phyloP scores from a whole-genome alignment of 2,329 filamentous ascomycete species.

The Exophiala dermatitidis region DNA sequence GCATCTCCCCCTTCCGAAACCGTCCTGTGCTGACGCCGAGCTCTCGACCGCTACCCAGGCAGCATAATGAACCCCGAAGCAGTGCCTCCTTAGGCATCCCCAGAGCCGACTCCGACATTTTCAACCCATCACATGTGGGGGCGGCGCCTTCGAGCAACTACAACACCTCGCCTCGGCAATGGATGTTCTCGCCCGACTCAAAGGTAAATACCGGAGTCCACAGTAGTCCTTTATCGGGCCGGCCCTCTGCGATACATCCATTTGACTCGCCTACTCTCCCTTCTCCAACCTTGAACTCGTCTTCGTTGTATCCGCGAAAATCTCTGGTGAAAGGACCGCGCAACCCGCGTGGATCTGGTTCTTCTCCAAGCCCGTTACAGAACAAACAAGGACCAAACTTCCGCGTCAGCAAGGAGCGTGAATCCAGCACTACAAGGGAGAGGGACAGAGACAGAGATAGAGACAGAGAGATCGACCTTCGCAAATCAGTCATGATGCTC shows the following conservation, averaged over 20 bases:
- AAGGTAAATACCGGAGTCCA: not conserved
- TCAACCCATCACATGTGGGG: slow-evolving; percentile 1
- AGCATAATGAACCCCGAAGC: slow-evolving; percentile 5
- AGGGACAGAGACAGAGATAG: not conserved
- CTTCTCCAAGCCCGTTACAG: slow-evolving; percentile 20
- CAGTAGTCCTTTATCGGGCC: slow-evolving; percentile 7
- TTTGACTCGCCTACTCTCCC: slow-evolving; percentile 14
- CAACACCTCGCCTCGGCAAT: slow-evolving; percentile 5
- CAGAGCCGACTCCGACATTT: slow-evolving; percentile 16
- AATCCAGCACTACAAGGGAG: not conserved
- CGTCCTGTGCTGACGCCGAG: slow-evolving; percentile 12
- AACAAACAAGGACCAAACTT: slow-evolving; percentile 6
- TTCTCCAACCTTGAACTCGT: slow-evolving; percentile 14
- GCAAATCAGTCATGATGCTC: slow-evolving; percentile 29
- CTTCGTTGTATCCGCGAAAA: slow-evolving; percentile 11
- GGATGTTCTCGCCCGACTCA: not conserved
- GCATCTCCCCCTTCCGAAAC: slow-evolving; percentile 15
- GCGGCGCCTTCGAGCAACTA: not conserved
- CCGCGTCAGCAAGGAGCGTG: slow-evolving; percentile 14
- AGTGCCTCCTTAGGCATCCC: slow-evolving; percentile 8
- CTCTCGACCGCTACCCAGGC: slow-evolving; percentile 6
- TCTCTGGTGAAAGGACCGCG: slow-evolving; percentile 20
- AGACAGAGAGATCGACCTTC: slow-evolving; percentile 31
- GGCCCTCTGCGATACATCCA: not conserved
- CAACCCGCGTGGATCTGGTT: slow-evolving; percentile 2